phyloP scores from a whole-genome alignment of 371 early-diverging fungal species.

The Apophysomyces sp. region DNA sequence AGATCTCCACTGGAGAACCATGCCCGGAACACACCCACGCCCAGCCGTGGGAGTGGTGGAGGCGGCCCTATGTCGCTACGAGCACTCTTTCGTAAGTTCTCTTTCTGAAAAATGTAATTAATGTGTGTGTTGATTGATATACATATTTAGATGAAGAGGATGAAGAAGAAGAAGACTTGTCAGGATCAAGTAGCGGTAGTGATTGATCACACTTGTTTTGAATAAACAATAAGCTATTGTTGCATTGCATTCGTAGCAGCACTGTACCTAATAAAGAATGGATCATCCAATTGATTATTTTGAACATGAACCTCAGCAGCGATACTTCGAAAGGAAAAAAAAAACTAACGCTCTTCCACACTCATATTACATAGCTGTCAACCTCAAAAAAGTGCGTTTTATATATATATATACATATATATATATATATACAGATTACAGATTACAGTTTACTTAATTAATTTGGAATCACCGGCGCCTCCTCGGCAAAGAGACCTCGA shows the following conservation, averaged over 20 bases:
- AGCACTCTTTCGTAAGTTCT: constrained; percentile 6
- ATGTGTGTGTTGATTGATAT: neutral
- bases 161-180: constrained; percentile 11
- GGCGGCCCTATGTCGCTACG: constrained; percentile 10
- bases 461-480: constrained; percentile 15
- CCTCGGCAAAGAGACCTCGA: constrained; percentile 36
- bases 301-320: too few relatives aligned
- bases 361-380: too few relatives aligned
- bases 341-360: too few relatives aligned
- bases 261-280: too few relatives aligned
- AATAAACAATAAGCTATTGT: too few relatives aligned
- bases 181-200: constrained; percentile 8
- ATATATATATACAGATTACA: neutral
- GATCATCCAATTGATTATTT: too few relatives aligned
- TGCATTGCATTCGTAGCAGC: too few relatives aligned
- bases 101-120: neutral
- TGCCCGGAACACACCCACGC: neutral
- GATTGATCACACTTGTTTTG: too few relatives aligned
- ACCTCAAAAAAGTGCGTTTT: too few relatives aligned
- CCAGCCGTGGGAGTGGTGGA: neutral
- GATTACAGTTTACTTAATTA: neutral
- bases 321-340: too few relatives aligned
- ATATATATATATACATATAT: too few relatives aligned
- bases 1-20: neutral
- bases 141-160: constrained; percentile 1